Percentiles rank a stretch among this genome's conserved stretches.
These are phyloP conservation scores for Talaromyces sp. DNA, from an alignment of 2,329 filamentous ascomycete species.

Conservation along the genomic window DNA sequence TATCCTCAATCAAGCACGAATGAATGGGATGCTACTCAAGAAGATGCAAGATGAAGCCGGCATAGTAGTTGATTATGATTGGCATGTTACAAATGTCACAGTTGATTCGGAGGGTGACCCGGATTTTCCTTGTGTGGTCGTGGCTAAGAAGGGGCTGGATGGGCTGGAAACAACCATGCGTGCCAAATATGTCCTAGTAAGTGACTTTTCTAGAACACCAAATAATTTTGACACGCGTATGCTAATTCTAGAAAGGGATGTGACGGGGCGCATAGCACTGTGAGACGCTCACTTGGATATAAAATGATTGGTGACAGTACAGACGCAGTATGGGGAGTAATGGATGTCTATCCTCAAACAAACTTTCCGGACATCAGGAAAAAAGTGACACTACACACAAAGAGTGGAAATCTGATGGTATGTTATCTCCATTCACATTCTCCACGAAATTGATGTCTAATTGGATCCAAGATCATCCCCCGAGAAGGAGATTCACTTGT, in stretches of 20 bases:
- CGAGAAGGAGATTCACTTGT: conserved; percentile 58
- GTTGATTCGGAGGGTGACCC: conserved; percentile 31
- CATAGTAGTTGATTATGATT: conserved; percentile 54
- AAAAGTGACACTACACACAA: conserved; percentile 48
- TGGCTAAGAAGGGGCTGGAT: conserved; percentile 40
- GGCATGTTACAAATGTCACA: conserved; percentile 34
- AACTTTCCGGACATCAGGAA: conserved; percentile 52
- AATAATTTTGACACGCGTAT: background rate
- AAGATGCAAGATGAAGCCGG: conserved; percentile 45
- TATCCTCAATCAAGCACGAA: conserved; percentile 55
- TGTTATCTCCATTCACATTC: conserved; percentile 60
- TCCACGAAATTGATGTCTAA: background rate
- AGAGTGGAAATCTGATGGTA: conserved; percentile 54
- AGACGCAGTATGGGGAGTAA: conserved; percentile 43
- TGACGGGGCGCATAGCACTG: conserved; percentile 67
- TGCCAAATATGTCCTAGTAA: conserved; percentile 53
- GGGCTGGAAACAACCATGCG: conserved; percentile 35
- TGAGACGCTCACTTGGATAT: conserved; percentile 56
- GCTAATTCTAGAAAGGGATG: conserved; percentile 37
- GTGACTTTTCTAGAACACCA: conserved; percentile 20
- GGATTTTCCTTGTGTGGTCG: conserved; percentile 47
- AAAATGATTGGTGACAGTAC: conserved; percentile 55
- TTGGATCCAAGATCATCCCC: conserved; percentile 43
- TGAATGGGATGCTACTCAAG: conserved; percentile 54
- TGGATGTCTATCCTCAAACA: conserved; percentile 51